Base-by-base conservation (phyloP, 257 asterid species). In the Petunia secreta region DNA sequence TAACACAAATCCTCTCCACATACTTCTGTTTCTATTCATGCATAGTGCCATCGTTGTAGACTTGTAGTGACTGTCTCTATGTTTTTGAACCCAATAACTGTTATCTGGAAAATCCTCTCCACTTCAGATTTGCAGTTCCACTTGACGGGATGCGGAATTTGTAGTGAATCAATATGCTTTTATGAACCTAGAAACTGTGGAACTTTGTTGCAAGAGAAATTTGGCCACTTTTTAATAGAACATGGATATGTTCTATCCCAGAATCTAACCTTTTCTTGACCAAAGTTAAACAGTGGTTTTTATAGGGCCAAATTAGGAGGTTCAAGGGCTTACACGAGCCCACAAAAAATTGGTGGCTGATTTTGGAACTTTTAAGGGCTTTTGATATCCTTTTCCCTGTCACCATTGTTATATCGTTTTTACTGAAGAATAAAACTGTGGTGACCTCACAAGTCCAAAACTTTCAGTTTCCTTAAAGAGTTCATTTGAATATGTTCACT, bases 141-240 rank as follows among this genome's bases (percentile, higher is more conserved):
- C 75, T 41, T 41, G 75, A 66, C 6, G 75, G 40, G 54, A 41
- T 66, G 40, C 43, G 40, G 75, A 67, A 1, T 67, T 67, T 67
- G 54, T n/a, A 41, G 75, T 46, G 14, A 67, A 53, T 41, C 0
- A 1, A 37, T 67, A 41, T 46, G 75, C 43, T 67, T 41, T 14
- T 41, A 67, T 41, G 54, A 41, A 15, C 8, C 54, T 37, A 66
- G 15, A n/a, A 8, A 66, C 54, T 41, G 54, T n/a, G 15, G 14
- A 67, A 66, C 75, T 66, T 66, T 41, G 53, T 66, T 34, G 8
- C 38, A 37, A 40, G 37, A 40, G 75, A 65, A 40, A 66, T 66
- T 40, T 41, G 53, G n/a, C 37, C 41, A 1, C 54, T 40, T 13
- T 46, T 37, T 11, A 15, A 66, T 39, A 40, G 74, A 40, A 0